Evolutionary conservation across 2,329 filamentous ascomycete species (phyloP).

Genomic region (Paramyrothecium roridum): DNA sequence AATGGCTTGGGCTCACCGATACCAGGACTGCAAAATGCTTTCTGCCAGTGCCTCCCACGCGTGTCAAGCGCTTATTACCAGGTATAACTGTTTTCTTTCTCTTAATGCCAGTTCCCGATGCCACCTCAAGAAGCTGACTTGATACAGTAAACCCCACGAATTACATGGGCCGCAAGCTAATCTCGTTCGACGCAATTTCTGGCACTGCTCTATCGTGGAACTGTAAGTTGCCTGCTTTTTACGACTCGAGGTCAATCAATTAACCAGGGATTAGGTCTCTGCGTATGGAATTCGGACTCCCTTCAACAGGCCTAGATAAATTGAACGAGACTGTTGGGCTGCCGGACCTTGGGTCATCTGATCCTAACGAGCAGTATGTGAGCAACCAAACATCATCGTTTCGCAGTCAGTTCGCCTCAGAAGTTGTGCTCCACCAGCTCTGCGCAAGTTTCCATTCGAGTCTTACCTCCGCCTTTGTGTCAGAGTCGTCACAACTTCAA

Average conservation of each 20-base stretch:
- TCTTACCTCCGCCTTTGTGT: slow-evolving; percentile 32
- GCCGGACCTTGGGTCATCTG: slow-evolving; percentile 47
- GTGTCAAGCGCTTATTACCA: slow-evolving; percentile 53
- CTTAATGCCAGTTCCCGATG: neutral
- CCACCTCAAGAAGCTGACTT: neutral
- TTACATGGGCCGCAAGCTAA: slow-evolving; percentile 18
- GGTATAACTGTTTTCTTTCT: slow-evolving; percentile 30
- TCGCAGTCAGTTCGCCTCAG: slow-evolving; percentile 57
- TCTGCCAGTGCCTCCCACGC: slow-evolving; percentile 52
- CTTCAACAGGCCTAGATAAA: slow-evolving; percentile 50
- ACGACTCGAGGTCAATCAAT: slow-evolving; percentile 8
- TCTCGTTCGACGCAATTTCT: slow-evolving; percentile 18
- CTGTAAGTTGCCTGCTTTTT: slow-evolving; percentile 10
- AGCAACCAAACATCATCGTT: slow-evolving; percentile 50
- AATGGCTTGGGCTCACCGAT: too few species aligned
- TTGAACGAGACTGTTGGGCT: slow-evolving; percentile 52
- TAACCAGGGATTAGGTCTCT: slow-evolving; percentile 36
- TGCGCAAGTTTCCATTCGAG: slow-evolving; percentile 49
- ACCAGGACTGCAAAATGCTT: slow-evolving; percentile 59
- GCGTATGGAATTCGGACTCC: slow-evolving; percentile 56
- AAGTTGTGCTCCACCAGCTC: slow-evolving; percentile 53
- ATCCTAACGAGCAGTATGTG: slow-evolving; percentile 43
- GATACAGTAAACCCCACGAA: slow-evolving; percentile 16
- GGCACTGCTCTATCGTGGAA: slow-evolving; percentile 23
- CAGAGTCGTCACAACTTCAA: too few species aligned